Conservation (phyloP, 169 alveolate genomes). For the Cytauxzoon felis region DNA sequence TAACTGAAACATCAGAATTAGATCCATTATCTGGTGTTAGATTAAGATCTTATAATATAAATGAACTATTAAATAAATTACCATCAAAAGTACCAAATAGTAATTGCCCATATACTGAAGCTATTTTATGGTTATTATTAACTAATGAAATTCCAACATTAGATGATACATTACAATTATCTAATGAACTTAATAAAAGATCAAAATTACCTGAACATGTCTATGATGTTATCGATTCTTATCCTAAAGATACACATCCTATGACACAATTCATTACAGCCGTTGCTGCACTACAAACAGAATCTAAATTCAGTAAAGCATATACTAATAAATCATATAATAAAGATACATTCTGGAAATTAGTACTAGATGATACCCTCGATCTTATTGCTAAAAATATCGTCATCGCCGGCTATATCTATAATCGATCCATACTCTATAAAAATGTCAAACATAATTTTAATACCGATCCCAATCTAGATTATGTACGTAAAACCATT, state of each 20-base stretch:
- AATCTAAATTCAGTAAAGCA: constrained; percentile 74
- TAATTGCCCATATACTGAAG: constrained; percentile 89
- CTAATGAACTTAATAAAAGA: constrained; percentile 75
- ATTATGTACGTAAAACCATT: constrained; percentile 49
- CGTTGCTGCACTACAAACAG: constrained; percentile 83
- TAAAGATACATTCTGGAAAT: constrained; percentile 85
- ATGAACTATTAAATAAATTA: constrained; percentile 74
- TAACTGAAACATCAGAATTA: constrained; percentile 89
- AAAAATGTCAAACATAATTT: constrained; percentile 63
- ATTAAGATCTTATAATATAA: constrained; percentile 83
- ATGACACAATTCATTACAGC: constrained; percentile 90
- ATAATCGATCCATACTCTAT: constrained; percentile 67
- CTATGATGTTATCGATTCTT: constrained; percentile 68
- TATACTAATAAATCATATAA: constrained; percentile 70
- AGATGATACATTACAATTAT: constrained; percentile 68
- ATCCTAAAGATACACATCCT: constrained; percentile 88
- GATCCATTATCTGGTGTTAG: constrained; percentile 88
- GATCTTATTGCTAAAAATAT: constrained; percentile 72
- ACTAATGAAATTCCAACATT: constrained; percentile 89
- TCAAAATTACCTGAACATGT: constrained; percentile 79
- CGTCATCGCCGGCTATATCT: constrained; percentile 70
- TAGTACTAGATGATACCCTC: constrained; percentile 83
- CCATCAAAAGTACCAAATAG: constrained; percentile 76
- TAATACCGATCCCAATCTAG: constrained; percentile 62
- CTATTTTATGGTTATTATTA: constrained; percentile 87